Evolutionary conservation across 192 early-diverging fungal genomes (phyloP).

Genomic region (Gamsiella multidivaricata): DNA sequence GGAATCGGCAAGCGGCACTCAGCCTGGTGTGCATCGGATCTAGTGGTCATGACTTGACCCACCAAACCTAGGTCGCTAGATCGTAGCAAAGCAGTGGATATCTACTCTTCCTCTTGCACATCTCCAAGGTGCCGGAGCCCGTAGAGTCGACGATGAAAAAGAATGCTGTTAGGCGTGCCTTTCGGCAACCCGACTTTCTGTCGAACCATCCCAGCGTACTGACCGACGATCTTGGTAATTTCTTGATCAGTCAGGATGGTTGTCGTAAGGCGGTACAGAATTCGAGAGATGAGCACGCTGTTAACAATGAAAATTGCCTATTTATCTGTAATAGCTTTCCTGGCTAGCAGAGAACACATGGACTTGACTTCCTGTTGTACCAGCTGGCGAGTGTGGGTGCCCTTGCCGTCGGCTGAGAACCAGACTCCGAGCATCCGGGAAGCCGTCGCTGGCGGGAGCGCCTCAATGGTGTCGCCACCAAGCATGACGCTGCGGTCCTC

Average conservation of each 20-base stretch:
- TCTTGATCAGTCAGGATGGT: not conserved
- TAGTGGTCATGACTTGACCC: constrained; percentile 9
- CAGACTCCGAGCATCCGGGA: constrained; percentile 7
- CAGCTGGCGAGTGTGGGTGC: not conserved
- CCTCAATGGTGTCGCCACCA: not conserved
- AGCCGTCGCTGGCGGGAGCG: not conserved
- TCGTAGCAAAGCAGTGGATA: constrained; percentile 14
- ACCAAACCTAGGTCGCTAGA: constrained; percentile 13
- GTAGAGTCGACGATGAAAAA: constrained; percentile 22
- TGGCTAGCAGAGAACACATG: not conserved
- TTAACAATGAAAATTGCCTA: constrained; percentile 31
- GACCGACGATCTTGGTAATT: not conserved
- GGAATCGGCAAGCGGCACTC: constrained; percentile 4
- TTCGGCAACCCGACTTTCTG: constrained; percentile 1
- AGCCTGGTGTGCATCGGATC: constrained; percentile 1
- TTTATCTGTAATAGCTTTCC: constrained; percentile 22
- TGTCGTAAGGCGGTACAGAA: constrained; percentile 19
- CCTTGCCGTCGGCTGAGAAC: constrained; percentile 16
- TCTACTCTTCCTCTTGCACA: constrained; percentile 18
- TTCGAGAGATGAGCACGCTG: constrained; percentile 23
- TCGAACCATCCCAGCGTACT: not conserved
- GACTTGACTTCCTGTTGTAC: not conserved
- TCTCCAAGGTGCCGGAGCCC: constrained; percentile 16
- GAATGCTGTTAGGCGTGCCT: constrained; percentile 15
- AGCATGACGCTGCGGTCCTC: not conserved